Evolutionary conservation across 495 filamentous ascomycete genomes (phyloP), one percentile per base, ranked within the genome.

Genomic region (Ramalina intermedia): DNA sequence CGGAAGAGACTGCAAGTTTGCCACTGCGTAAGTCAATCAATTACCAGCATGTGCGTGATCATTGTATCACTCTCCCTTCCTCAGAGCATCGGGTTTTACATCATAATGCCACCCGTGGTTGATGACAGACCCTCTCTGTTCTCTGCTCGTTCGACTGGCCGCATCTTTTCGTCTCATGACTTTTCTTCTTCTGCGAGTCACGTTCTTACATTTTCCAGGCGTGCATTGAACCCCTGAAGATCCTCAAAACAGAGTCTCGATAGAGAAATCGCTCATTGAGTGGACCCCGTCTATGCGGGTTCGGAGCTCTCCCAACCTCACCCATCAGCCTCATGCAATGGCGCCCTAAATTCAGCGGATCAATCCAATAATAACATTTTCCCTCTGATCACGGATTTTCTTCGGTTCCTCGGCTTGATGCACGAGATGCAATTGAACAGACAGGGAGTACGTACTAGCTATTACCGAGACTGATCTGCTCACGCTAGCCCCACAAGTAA

Each of bases 1-100:
- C 55, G 83, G 85, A 17, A 73, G 83, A 42, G 73, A 81, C 24
- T 95, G 88, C 77, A 78, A 83, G 61, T 89, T 87, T 59, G 82
- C 85, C 64, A 87, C 82, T 65, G 84, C 84, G 86, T 90, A 73
- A 80, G 85, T 80, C 17, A 23, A 8, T 29, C 20, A 5, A 47
- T 18, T 26, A 29, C 2, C 23, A 16, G 20, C 37, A 14, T 41
- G 14, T 21, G 20, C 12, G 35, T 43, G 2, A 40, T 2, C 13
- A 5, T 9, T 20, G 7, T 21, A 45, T 21, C 16, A 27, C 4
- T 6, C 8, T 29, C 18, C 18, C 6, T 17, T 23, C 18, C n/a
- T 24, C 9, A 35, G 17, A 21, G 17, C 26, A 36, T 14, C 8
- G 13, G 6, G 8, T 9, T 29, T 17, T 23, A 11, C 7, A 29